Conservation (phyloP, 2,329 filamentous ascomycete species). For the Trichoderma aggressivum region DNA sequence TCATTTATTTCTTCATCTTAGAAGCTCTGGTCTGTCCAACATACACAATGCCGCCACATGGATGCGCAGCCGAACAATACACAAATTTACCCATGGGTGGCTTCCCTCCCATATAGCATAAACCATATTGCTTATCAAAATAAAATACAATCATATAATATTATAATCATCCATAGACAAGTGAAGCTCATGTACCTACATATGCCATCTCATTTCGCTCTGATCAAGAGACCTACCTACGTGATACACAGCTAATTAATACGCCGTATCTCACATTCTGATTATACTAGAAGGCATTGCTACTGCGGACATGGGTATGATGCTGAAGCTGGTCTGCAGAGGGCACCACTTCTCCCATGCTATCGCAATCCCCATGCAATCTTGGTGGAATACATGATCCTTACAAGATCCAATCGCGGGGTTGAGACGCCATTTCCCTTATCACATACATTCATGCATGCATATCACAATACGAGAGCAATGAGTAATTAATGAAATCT, state of each 20-base stretch:
- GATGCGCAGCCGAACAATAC: neutral
- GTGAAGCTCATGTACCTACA: neutral
- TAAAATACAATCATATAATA: neutral
- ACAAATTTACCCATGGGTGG: neutral
- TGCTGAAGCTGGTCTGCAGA: neutral
- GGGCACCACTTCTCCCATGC: neutral
- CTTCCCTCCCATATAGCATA: neutral
- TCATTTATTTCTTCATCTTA: too few species aligned
- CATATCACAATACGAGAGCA: neutral
- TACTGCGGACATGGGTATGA: neutral
- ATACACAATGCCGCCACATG: neutral
- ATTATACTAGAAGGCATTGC: neutral
- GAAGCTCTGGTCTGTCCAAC: neutral
- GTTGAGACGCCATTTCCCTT: neutral
- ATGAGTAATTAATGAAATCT: neutral
- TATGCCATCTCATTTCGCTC: neutral
- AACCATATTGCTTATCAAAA: neutral
- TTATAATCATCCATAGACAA: neutral
- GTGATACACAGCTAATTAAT: neutral
- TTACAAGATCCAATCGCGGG: neutral
- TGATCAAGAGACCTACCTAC: neutral
- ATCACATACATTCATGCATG: constrained; percentile 1
- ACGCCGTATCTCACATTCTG: neutral
- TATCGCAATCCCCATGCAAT: neutral
- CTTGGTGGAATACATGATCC: neutral